Conservation (phyloP, 2,329 filamentous ascomycete genomes). For the Annulohypoxylon truncatum region DNA sequence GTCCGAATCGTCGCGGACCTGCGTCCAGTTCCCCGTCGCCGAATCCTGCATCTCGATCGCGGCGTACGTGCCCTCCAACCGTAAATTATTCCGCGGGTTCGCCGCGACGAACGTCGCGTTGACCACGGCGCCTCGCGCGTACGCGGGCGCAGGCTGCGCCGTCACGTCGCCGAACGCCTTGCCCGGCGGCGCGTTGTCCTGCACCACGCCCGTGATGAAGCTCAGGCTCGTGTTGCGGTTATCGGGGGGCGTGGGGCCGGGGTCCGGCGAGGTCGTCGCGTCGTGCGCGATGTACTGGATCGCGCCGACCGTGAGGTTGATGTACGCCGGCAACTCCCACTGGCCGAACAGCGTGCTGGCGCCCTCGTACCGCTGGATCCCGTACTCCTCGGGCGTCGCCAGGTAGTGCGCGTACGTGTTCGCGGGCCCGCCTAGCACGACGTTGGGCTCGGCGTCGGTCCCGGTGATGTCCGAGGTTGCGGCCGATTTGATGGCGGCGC, state of each 20-base stretch:
- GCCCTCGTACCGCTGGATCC: slow-evolving; percentile 92
- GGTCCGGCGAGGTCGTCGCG: slow-evolving; percentile 55
- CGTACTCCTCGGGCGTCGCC: slow-evolving; percentile 82
- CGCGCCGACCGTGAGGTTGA: slow-evolving; percentile 82
- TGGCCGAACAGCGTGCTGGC: slow-evolving; percentile 89
- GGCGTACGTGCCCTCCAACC: slow-evolving; percentile 80
- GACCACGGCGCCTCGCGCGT: slow-evolving; percentile 70
- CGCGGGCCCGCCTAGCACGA: slow-evolving; percentile 86
- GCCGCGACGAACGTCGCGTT: slow-evolving; percentile 82
- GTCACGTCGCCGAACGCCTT: slow-evolving; percentile 77
- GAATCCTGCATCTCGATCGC: slow-evolving; percentile 73
- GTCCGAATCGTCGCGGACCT: slow-evolving; percentile 78
- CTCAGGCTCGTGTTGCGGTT: slow-evolving; percentile 79
- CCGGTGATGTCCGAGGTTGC: slow-evolving; percentile 47
- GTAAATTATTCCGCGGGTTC: slow-evolving; percentile 89
- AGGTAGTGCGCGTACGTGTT: slow-evolving; percentile 91
- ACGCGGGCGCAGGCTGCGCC: slow-evolving; percentile 63
- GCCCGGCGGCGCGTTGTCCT: slow-evolving; percentile 74
- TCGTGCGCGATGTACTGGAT: slow-evolving; percentile 72
- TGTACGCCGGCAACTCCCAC: slow-evolving; percentile 85
- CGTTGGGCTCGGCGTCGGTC: slow-evolving; percentile 66
- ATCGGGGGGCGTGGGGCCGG: slow-evolving; percentile 78
- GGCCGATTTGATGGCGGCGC: slow-evolving; percentile 71
- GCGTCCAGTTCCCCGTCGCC: slow-evolving; percentile 65
- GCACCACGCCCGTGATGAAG: slow-evolving; percentile 84